A percentile compares a stretch with the other conserved stretches of the same genome.
Evolutionary conservation across 139 green algal species (phyloP).

Genomic region (Coelastrella sp.): DNA sequence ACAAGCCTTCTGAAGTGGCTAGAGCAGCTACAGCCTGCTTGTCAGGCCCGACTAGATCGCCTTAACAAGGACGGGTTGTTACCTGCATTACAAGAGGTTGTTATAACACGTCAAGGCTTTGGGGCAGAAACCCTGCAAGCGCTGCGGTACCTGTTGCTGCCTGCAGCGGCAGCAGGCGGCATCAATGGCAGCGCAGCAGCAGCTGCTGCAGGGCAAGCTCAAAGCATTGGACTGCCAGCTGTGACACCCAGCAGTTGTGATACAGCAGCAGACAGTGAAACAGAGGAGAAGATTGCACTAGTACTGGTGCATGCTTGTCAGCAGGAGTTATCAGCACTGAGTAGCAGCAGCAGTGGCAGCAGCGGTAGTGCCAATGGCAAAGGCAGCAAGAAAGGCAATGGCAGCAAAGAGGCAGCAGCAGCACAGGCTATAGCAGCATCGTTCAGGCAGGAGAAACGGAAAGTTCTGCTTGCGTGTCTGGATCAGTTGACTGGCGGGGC

Average conservation of each 20-base stretch:
- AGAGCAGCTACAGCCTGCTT: conserved; percentile 21
- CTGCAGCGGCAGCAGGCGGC: not conserved
- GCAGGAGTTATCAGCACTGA: conserved; percentile 47
- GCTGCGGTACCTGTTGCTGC: conserved; percentile 59
- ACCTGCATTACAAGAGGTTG: conserved; percentile 53
- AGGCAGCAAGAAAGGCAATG: not conserved
- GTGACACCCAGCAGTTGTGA: not conserved
- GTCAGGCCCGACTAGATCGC: conserved; percentile 38
- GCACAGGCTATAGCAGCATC: conserved; percentile 41
- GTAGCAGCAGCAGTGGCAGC: not conserved
- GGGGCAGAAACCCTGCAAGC: conserved; percentile 58
- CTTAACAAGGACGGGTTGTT: conserved; percentile 54
- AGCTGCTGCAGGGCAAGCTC: not conserved
- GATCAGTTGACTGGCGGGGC: conserved; percentile 18
- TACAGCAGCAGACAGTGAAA: not conserved
- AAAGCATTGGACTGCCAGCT: not conserved
- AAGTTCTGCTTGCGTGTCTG: conserved; percentile 40
- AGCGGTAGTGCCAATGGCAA: not conserved
- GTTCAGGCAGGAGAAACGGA: conserved; percentile 28
- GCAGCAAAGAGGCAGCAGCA: not conserved
- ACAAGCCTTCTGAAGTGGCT: conserved; percentile 54
- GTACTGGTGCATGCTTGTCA: conserved; percentile 56
- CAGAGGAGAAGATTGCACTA: conserved; percentile 50
- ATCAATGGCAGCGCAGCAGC: not conserved
- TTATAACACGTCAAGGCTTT: conserved; percentile 52